phyloP scores from a whole-genome alignment of 1,284 basidiomycete genomes.

The Microbotryomycetes sp. region DNA sequence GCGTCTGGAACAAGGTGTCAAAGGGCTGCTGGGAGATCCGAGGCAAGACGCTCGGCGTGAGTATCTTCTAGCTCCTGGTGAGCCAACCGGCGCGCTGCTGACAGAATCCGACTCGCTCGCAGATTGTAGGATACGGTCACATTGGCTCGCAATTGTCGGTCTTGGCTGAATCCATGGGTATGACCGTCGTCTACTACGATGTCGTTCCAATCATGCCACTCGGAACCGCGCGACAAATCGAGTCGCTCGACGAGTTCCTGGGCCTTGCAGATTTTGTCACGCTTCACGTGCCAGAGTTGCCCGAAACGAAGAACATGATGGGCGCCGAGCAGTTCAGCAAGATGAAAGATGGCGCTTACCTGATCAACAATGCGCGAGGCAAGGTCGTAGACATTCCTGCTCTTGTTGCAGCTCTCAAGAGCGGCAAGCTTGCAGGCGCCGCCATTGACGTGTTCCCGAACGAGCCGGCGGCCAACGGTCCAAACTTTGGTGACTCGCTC shows the following conservation, averaged over 20 bases:
- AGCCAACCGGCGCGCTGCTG: background rate
- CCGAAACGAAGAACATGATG: slow-evolving; percentile 95
- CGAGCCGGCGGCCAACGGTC: slow-evolving; percentile 86
- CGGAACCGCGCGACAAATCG: slow-evolving; percentile 83
- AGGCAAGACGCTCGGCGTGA: slow-evolving; percentile 81
- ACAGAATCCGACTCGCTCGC: background rate
- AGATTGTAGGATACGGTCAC: slow-evolving; percentile 95
- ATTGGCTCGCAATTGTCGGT: slow-evolving; percentile 97
- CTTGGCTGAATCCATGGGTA: slow-evolving; percentile 91
- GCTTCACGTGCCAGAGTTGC: slow-evolving; percentile 91
- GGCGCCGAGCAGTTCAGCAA: slow-evolving; percentile 63
- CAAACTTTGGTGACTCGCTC: slow-evolving; percentile 71
- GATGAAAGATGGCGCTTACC: slow-evolving; percentile 93
- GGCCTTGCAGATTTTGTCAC: slow-evolving; percentile 83
- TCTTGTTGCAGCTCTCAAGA: slow-evolving; percentile 70
- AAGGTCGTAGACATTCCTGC: slow-evolving; percentile 92
- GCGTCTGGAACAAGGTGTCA: slow-evolving; percentile 92
- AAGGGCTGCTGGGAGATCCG: slow-evolving; percentile 97
- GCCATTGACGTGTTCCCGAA: slow-evolving; percentile 92
- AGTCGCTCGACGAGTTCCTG: slow-evolving; percentile 72
- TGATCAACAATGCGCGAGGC: slow-evolving; percentile 97
- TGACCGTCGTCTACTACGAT: slow-evolving; percentile 94
- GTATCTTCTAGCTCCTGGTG: background rate
- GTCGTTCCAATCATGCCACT: slow-evolving; percentile 97
- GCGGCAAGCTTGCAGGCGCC: slow-evolving; percentile 82